A percentile compares a stretch with the other conserved stretches of the same genome.
Evolutionary conservation across 129 eudicot species (phyloP).

Genomic region (Oenanthe sinensis): DNA sequence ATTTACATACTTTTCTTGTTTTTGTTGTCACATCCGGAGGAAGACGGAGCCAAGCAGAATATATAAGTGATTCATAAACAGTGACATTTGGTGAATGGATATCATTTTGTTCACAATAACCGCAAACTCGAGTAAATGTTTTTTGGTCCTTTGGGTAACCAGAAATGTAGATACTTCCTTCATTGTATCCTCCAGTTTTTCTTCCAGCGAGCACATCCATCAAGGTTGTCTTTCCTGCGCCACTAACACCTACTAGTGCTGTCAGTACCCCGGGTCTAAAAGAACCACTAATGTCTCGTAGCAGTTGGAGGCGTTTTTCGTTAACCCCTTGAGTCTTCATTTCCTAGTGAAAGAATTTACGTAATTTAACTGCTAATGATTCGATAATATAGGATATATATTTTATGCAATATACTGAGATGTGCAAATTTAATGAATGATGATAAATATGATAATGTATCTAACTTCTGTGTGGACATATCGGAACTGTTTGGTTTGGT

Average conservation of each 20-base stretch:
- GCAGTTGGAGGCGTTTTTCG: conserved; percentile 47
- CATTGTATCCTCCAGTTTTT: conserved; percentile 69
- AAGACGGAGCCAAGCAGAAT: conserved; percentile 75
- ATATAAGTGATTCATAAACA: conserved; percentile 61
- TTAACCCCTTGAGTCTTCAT: conserved; percentile 66
- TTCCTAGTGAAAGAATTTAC: conserved; percentile 31
- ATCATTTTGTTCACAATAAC: conserved; percentile 75
- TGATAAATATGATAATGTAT: not conserved
- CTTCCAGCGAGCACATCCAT: conserved; percentile 86
- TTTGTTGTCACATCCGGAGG: conserved; percentile 44
- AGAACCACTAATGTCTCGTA: conserved; percentile 60
- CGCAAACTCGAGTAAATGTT: conserved; percentile 67
- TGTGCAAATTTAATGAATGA: not conserved
- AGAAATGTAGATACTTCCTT: conserved; percentile 55
- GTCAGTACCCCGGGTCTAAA: conserved; percentile 70
- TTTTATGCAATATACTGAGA: not conserved
- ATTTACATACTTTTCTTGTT: conserved; percentile 40
- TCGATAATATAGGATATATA: not conserved
- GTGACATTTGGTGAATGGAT: conserved; percentile 85
- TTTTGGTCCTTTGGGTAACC: conserved; percentile 64
- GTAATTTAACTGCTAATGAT: not conserved
- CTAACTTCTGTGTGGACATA: not conserved
- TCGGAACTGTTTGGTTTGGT: not conserved
- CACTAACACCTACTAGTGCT: conserved; percentile 74
- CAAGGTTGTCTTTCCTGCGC: conserved; percentile 80